Evolutionary conservation across 2,329 filamentous ascomycete genomes (phyloP).

Genomic region (Aspergillus ruber): DNA sequence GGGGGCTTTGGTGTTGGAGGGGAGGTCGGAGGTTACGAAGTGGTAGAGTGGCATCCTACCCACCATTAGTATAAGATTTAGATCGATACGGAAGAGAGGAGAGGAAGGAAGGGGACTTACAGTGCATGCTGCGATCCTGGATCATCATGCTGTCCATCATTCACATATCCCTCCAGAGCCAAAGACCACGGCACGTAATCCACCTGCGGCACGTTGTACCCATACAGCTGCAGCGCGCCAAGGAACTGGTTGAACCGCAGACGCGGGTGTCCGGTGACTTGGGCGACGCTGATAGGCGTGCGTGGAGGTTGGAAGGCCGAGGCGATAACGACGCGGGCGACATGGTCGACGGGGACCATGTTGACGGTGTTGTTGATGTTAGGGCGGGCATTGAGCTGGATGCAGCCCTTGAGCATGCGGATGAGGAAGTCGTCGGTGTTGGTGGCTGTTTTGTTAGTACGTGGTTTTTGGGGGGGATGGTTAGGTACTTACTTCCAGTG

Average conservation of each 20-base stretch:
- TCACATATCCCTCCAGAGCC: conserved; percentile 62
- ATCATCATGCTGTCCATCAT: conserved; percentile 48
- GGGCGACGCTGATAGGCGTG: conserved; percentile 56
- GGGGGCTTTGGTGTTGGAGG: conserved; percentile 61
- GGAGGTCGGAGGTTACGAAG: conserved; percentile 65
- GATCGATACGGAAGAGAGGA: too few relatives aligned
- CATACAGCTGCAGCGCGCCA: conserved; percentile 63
- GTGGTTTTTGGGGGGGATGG: conserved; percentile 36
- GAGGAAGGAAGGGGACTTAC: conserved; percentile 27
- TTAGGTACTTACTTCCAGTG: conserved; percentile 50
- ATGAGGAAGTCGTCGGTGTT: conserved; percentile 89
- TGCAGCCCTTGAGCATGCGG: conserved; percentile 77
- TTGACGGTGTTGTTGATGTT: conserved; percentile 83
- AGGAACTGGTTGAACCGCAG: conserved; percentile 73
- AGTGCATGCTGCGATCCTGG: conserved; percentile 62
- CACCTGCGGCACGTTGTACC: conserved; percentile 62
- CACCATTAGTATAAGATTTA: too few relatives aligned
- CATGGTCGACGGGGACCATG: conserved; percentile 78
- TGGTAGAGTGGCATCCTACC: conserved; percentile 61
- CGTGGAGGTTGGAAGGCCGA: conserved; percentile 58
- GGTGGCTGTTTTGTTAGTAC: conserved; percentile 29
- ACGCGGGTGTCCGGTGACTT: conserved; percentile 74
- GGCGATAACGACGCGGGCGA: conserved; percentile 72
- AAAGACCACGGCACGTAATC: conserved; percentile 64
- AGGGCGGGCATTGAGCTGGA: conserved; percentile 69